A percentile compares a stretch with the other conserved stretches of the same genome.
Conservation (phyloP, 2,329 filamentous ascomycete genomes). For the Fusarium sambucinum region DNA sequence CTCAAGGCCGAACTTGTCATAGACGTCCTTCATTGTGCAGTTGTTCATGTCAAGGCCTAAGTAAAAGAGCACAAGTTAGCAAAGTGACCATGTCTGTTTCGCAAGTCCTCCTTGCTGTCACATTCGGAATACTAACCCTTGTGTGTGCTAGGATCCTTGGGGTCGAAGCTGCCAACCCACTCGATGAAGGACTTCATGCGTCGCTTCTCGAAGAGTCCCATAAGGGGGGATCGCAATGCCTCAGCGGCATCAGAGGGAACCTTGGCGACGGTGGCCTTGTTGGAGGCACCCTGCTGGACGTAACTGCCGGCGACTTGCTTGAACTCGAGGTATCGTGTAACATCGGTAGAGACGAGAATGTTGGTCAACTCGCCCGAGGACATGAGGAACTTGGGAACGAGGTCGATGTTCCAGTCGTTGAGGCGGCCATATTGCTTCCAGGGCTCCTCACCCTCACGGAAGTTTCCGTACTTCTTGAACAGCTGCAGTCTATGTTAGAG, state of each 20-base stretch:
- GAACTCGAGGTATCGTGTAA: conserved; percentile 90
- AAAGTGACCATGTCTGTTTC: background rate
- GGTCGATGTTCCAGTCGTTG: conserved; percentile 99
- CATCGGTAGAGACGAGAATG: conserved; percentile 96
- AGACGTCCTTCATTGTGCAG: conserved; percentile 97
- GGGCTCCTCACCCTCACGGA: conserved; percentile 81
- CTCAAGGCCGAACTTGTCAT: conserved; percentile 97
- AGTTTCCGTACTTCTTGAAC: conserved; percentile 97
- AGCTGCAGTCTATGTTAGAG: conserved; percentile 67
- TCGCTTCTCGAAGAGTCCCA: conserved; percentile 98
- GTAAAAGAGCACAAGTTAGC: conserved; percentile 28
- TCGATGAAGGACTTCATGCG: conserved; percentile 96
- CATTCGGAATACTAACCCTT: conserved; percentile 72
- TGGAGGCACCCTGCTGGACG: conserved; percentile 87
- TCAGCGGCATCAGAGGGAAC: conserved; percentile 93
- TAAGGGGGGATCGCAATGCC: conserved; percentile 90
- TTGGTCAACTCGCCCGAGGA: conserved; percentile 98
- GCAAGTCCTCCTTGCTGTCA: background rate
- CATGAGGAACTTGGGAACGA: conserved; percentile 99
- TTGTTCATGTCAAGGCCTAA: conserved; percentile 82
- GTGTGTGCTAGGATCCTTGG: conserved; percentile 85
- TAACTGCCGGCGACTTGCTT: conserved; percentile 96
- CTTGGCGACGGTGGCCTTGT: conserved; percentile 93
- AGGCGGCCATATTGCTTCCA: conserved; percentile 97
- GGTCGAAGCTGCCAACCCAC: conserved; percentile 90